phyloP scores from a whole-genome alignment of 164 flowering plant genomes.

The Protea cynaroides region DNA sequence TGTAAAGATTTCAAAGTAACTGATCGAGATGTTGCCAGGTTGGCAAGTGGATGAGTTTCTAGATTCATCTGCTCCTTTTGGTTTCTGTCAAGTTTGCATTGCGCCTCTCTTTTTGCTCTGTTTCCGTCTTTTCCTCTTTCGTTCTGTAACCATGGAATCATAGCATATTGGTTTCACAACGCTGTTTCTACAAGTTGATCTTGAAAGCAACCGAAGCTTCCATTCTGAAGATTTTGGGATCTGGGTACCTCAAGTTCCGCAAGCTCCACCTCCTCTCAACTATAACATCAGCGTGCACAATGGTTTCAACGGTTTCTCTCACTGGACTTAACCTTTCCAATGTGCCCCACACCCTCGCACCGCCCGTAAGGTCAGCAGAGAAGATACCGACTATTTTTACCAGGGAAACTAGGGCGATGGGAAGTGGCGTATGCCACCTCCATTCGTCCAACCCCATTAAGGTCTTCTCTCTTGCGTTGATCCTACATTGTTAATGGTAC shows the following conservation, averaged over 20 bases:
- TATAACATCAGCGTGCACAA: not conserved
- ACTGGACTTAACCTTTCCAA: too few species aligned
- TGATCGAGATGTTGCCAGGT: slow-evolving; percentile 52
- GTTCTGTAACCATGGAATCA: not conserved
- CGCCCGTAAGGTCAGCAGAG: too few species aligned
- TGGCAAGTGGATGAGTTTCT: slow-evolving; percentile 59
- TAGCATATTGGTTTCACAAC: not conserved
- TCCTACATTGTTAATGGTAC: too few species aligned
- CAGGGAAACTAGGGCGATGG: too few species aligned
- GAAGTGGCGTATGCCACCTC: too few species aligned
- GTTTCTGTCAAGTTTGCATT: slow-evolving; percentile 40
- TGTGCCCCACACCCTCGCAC: too few species aligned
- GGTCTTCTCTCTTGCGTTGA: too few species aligned
- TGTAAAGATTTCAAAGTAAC: slow-evolving; percentile 50
- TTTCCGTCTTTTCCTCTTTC: too few species aligned
- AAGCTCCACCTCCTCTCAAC: not conserved
- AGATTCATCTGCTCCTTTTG: slow-evolving; percentile 31
- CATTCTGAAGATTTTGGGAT: slow-evolving; percentile 7
- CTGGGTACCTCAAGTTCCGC: slow-evolving; percentile 15
- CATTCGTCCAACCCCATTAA: too few species aligned
- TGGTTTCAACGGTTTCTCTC: slow-evolving; percentile 8
- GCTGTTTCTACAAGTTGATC: slow-evolving; percentile 7
- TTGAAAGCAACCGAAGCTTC: slow-evolving; percentile 10
- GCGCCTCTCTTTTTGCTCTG: not conserved
- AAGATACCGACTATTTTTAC: too few species aligned